A percentile compares a stretch with the other conserved stretches of the same genome.
Evolutionary conservation across 805 yeast species (phyloP).

Genomic region (Barnettozyma sucrosica): DNA sequence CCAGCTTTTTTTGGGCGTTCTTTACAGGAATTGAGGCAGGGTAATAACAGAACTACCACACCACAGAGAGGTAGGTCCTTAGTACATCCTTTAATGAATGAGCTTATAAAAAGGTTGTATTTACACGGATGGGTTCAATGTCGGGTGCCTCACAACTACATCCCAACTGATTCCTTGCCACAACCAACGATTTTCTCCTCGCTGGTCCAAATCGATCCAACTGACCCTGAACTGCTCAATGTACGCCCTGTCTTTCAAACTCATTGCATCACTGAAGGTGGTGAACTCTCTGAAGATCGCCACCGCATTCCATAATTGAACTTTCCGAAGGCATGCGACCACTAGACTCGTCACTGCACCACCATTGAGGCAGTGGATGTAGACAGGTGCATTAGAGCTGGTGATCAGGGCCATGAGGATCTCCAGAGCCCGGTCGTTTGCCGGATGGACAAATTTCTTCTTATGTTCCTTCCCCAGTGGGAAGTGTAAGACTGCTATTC

Average conservation of each 20-base stretch:
- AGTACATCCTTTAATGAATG: no score
- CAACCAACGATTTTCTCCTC: conserved; percentile 10
- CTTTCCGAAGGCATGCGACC: conserved; percentile 78
- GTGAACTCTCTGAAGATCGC: conserved; percentile 84
- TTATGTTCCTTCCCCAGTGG: conserved; percentile 52
- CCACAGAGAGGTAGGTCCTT: no score
- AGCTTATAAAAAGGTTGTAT: no score
- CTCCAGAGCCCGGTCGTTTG: conserved; percentile 35
- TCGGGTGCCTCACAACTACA: conserved; percentile 25
- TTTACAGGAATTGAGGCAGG: no score
- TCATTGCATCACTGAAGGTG: conserved; percentile 61
- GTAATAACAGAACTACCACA: no score
- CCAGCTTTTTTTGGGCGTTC: neutral
- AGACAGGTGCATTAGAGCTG: conserved; percentile 59
- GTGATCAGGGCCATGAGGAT: conserved; percentile 61
- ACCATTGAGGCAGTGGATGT: conserved; percentile 85
- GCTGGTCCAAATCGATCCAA: neutral
- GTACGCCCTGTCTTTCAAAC: conserved; percentile 76
- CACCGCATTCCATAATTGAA: conserved; percentile 83
- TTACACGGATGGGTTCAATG: conserved; percentile 7
- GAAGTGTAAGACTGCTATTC: conserved; percentile 63
- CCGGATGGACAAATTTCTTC: conserved; percentile 5
- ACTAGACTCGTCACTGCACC: conserved; percentile 80
- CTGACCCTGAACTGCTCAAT: conserved; percentile 74
- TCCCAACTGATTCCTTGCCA: conserved; percentile 26